These are phyloP conservation scores for Quercus lobata DNA, from an alignment of 331 rosid genomes.

Conservation along the genomic window DNA sequence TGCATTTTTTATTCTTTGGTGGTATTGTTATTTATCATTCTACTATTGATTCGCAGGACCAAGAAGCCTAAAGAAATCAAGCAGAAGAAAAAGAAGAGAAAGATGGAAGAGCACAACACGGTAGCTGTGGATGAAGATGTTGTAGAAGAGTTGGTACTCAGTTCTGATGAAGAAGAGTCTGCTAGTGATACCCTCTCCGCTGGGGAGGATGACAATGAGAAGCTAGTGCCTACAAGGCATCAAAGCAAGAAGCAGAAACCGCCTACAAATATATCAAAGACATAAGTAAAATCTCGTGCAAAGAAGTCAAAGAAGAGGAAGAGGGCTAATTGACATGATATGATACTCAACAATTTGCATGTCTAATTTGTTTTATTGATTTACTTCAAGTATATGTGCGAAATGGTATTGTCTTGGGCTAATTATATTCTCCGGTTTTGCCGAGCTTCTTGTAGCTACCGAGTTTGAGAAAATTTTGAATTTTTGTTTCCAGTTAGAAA, in stretches of 20 bases:
- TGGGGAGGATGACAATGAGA: constrained; percentile 30
- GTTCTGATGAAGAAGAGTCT: constrained; percentile 69
- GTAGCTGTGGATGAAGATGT: constrained; percentile 64
- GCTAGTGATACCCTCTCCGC: constrained; percentile 20
- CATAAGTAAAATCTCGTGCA: constrained; percentile 25
- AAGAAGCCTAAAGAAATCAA: constrained; percentile 40
- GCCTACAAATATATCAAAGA: constrained; percentile 25
- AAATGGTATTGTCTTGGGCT: neutral
- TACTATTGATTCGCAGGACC: constrained; percentile 35
- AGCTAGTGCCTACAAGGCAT: constrained; percentile 30
- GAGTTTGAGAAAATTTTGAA: neutral
- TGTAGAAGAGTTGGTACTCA: constrained; percentile 86
- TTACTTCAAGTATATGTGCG: neutral
- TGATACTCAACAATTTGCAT: neutral
- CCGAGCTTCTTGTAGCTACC: neutral
- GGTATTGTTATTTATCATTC: neutral
- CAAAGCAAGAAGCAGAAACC: constrained; percentile 33
- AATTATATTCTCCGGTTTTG: neutral
- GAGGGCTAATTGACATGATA: constrained; percentile 1
- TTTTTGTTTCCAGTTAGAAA: neutral
- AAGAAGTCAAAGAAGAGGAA: constrained; percentile 38
- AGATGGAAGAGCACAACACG: constrained; percentile 27
- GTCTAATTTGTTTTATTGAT: neutral
- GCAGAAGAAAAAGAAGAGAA: constrained; percentile 51
- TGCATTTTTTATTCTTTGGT: neutral